These are phyloP conservation scores for Rhodotorula taiwanensis DNA, from an alignment of 768 basidiomycete species.

Conservation along the genomic window DNA sequence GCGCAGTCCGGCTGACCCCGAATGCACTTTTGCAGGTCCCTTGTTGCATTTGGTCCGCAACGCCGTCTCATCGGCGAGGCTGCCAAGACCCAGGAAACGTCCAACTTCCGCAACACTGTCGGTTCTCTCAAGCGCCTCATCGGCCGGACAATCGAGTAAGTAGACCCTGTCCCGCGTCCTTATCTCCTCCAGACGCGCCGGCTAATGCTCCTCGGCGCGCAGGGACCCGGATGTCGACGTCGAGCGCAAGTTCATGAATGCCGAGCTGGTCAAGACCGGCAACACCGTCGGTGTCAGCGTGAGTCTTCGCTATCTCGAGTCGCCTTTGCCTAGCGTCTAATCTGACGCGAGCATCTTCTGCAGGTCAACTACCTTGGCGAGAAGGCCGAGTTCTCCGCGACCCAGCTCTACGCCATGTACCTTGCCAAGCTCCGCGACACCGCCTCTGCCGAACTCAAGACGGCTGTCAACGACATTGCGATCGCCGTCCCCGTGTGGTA, in stretches of 20 bases:
- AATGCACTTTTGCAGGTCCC: constrained; percentile 70
- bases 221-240: constrained; percentile 72
- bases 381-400: constrained; percentile 67
- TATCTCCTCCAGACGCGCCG: too few relatives aligned
- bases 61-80: constrained; percentile 87
- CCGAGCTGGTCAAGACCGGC: constrained; percentile 71
- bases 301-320: constrained; percentile 40
- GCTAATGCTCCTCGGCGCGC: not conserved
- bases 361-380: constrained; percentile 89
- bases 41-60: constrained; percentile 87
- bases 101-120: constrained; percentile 95
- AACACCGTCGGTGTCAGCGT: constrained; percentile 83
- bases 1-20: too few relatives aligned
- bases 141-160: constrained; percentile 59
- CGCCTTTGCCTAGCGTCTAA: not conserved
- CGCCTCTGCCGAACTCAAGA: constrained; percentile 75
- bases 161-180: not conserved
- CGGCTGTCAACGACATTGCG: constrained; percentile 78
- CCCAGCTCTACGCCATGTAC: constrained; percentile 87
- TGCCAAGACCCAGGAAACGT: constrained; percentile 95
- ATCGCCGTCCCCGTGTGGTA: constrained; percentile 96
- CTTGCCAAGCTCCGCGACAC: constrained; percentile 85
- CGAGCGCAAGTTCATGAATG: constrained; percentile 88
- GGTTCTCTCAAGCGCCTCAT: constrained; percentile 85
- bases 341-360: too few relatives aligned